A percentile compares a stretch with the other conserved stretches of the same genome.
Conservation (phyloP, 805 yeast species). For the Cyberlindnera xylosilytica region DNA sequence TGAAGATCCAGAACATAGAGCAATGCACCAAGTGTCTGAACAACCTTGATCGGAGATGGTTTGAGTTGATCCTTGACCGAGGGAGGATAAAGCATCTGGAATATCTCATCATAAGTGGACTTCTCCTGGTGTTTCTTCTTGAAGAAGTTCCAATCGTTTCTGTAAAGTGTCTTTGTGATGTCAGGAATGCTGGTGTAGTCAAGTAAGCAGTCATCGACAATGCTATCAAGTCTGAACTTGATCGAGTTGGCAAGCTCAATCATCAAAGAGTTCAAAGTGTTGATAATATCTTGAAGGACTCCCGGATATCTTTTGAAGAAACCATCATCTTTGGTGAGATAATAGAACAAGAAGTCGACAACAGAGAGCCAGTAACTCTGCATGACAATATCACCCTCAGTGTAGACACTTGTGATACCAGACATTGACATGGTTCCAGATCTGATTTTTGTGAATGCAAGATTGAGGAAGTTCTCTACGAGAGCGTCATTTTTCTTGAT, state of each 20-base stretch:
- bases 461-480: slow-evolving; percentile 56
- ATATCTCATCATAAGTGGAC: slow-evolving; percentile 67
- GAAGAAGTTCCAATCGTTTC: slow-evolving; percentile 66
- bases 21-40: slow-evolving; percentile 86
- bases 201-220: slow-evolving; percentile 65
- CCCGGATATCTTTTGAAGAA: slow-evolving; percentile 54
- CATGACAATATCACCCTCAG: slow-evolving; percentile 59
- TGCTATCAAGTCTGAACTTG: slow-evolving; percentile 52
- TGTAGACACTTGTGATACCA: slow-evolving; percentile 46
- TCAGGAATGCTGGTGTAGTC: slow-evolving; percentile 84
- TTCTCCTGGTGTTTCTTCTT: slow-evolving; percentile 36
- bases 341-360: slow-evolving; percentile 72
- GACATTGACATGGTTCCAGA: slow-evolving; percentile 58
- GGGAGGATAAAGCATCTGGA: slow-evolving; percentile 81
- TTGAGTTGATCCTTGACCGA: slow-evolving; percentile 71
- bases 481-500: slow-evolving; percentile 52
- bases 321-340: slow-evolving; percentile 62
- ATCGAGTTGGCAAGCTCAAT: slow-evolving; percentile 67
- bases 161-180: slow-evolving; percentile 69
- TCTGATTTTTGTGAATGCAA: slow-evolving; percentile 59
- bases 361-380: slow-evolving; percentile 89
- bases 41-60: slow-evolving; percentile 84
- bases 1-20: slow-evolving; percentile 81
- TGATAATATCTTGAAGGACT: slow-evolving; percentile 55
- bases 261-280: slow-evolving; percentile 55